A percentile compares a stretch with the other conserved stretches of the same genome.
These are phyloP conservation scores for Exophiala lecanii-corni DNA, from an alignment of 2,329 filamentous ascomycete species.

Conservation along the genomic window DNA sequence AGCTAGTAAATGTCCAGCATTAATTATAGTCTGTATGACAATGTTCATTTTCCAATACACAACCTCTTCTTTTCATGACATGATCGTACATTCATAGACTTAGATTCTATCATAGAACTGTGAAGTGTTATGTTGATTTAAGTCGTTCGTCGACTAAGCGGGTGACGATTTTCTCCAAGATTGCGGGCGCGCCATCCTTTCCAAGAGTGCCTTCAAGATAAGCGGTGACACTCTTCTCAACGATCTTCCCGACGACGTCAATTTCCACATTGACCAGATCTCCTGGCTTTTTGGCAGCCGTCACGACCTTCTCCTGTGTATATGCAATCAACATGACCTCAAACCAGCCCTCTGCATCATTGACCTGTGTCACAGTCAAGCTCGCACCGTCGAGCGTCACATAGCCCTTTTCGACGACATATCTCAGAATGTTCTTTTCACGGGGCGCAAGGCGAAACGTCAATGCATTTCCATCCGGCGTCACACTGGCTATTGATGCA, in stretches of 20 bases:
- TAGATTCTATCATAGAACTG: too few species aligned
- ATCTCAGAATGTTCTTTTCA: constrained; percentile 60
- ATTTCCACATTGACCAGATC: constrained; percentile 90
- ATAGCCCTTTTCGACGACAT: constrained; percentile 95
- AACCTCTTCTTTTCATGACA: too few species aligned
- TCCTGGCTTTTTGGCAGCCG: constrained; percentile 70
- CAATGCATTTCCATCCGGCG: constrained; percentile 81
- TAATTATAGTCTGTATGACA: too few species aligned
- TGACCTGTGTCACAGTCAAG: constrained; percentile 81
- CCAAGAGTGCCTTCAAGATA: constrained; percentile 55
- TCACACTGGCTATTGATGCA: constrained; percentile 67
- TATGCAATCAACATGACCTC: constrained; percentile 98
- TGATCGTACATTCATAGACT: too few species aligned
- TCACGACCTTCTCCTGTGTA: constrained; percentile 86
- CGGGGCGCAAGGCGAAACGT: constrained; percentile 75
- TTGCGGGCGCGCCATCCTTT: constrained; percentile 41
- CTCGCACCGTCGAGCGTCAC: constrained; percentile 92
- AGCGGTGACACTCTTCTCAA: constrained; percentile 74
- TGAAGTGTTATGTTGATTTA: too few species aligned
- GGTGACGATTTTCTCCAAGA: constrained; percentile 68
- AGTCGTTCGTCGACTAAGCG: constrained; percentile 70
- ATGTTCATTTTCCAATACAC: too few species aligned
- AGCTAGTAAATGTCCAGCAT: too few species aligned
- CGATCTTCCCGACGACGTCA: constrained; percentile 68
- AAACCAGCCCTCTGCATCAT: constrained; percentile 74